Base-by-base conservation (phyloP, 176 grass and related monocot species). In the Pharus latifolius region DNA sequence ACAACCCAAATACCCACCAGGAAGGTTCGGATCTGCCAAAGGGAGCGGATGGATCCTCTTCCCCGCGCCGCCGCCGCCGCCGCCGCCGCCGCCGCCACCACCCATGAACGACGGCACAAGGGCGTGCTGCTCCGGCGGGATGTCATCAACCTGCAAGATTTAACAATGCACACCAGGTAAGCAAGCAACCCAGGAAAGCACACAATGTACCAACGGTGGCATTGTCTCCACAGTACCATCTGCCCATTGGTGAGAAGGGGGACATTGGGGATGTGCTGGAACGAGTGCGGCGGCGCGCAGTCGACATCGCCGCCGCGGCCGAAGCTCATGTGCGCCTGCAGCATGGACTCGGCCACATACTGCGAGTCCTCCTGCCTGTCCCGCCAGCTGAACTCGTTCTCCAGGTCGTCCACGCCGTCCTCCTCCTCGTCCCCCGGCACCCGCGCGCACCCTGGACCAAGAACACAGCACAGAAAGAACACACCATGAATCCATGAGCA, bases 31-130 rank as follows among this genome's bases (percentile, higher is more conserved):
- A 91, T 96, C 91, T 60, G 81, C 48, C 55, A 75, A 91, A 10
- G 91, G 91, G 75, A 96, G 88, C 29, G 88, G 91, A 42, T 96
- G 91, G 71, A 96, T 96, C 81, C 91, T 85, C 81, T 91, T 96
- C 15, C 81, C 84, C 10, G 87, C 91, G 4, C 84, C 77, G 18
- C 63, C 73, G 9, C 41, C 66, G 54, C 57, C 48, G 35, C 80
- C 81, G 7, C 91, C 78, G n/a, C n/a, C 77, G 18, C 63, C 73
- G 9, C 41, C 66, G 54, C 57, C 48, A 26, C 80, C 81, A 8
- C 91, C 78, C 81, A 88, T 88, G 74, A 84, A 96, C 42, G 92
- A 85, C 44, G 92, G 92, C 65, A 96, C 92, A 10, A 96, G 85
- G 16, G 92, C 92, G 84, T 96, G 92, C 84, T 96, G 88, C 75